Percentiles rank a stretch among this genome's conserved stretches.
These are phyloP conservation scores for Schizosaccharomyces lindneri DNA, from an alignment of 805 yeast genomes.

Conservation along the genomic window DNA sequence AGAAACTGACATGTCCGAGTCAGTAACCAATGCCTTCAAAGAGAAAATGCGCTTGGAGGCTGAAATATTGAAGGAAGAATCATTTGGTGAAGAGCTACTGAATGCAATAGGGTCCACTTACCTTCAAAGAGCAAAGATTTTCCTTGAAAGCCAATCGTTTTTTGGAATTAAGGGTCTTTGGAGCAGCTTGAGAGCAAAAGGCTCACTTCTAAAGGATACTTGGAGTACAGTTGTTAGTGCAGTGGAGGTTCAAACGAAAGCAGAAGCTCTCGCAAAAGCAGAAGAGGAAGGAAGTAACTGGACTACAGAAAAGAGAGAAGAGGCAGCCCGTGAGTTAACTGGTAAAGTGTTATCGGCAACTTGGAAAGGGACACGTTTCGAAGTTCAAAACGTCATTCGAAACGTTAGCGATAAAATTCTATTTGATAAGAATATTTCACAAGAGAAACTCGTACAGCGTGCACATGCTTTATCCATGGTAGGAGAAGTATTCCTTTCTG, in stretches of 20 bases:
- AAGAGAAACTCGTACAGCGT: slow-evolving; percentile 38
- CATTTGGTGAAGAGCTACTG: slow-evolving; percentile 75
- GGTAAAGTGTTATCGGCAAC: slow-evolving; percentile 85
- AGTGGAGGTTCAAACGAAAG: slow-evolving; percentile 31
- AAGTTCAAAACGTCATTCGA: slow-evolving; percentile 52
- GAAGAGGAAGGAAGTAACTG: slow-evolving; percentile 33
- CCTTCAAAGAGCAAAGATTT: slow-evolving; percentile 46
- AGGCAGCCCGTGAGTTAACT: slow-evolving; percentile 54
- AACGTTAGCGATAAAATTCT: slow-evolving; percentile 63
- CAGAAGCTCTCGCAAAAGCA: slow-evolving; percentile 49
- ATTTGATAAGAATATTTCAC: slow-evolving; percentile 32
- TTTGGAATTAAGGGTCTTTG: slow-evolving; percentile 70
- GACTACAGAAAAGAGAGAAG: slow-evolving; percentile 40
- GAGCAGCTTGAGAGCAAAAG: slow-evolving; percentile 60
- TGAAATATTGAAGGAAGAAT: slow-evolving; percentile 74
- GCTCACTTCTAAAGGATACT: slow-evolving; percentile 59
- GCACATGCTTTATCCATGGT: slow-evolving; percentile 58
- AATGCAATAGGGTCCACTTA: slow-evolving; percentile 60
- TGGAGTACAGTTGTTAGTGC: slow-evolving; percentile 34
- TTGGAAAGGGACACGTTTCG: slow-evolving; percentile 83
- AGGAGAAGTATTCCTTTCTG: slow-evolving; percentile 41
- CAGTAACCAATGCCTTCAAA: slow-evolving; percentile 37
- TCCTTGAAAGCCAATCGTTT: slow-evolving; percentile 36
- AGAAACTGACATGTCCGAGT: slow-evolving; percentile 36
- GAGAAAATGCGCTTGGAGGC: slow-evolving; percentile 57